Conservation (phyloP, 495 filamentous ascomycete genomes). For the Neurospora sp. region DNA sequence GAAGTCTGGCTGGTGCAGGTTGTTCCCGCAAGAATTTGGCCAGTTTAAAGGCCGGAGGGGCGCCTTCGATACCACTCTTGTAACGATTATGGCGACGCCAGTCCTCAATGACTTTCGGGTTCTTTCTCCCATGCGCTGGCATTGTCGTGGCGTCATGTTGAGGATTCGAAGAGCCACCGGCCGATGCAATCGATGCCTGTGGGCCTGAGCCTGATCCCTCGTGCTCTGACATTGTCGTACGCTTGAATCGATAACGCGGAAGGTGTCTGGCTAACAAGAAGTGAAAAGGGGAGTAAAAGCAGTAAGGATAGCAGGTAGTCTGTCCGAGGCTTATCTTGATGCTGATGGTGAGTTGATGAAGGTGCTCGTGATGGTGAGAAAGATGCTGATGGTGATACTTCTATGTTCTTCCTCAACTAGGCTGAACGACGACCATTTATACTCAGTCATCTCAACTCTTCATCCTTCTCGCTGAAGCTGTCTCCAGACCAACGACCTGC, state of each 20-base stretch:
- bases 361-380: background rate
- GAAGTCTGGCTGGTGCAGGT: too few species aligned
- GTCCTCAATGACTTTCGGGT: too few species aligned
- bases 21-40: too few species aligned
- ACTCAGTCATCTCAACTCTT: background rate
- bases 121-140: background rate
- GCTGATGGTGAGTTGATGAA: background rate
- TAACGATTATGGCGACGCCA: too few species aligned
- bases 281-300: background rate
- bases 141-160: background rate
- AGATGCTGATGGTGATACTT: background rate
- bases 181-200: too few species aligned
- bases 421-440: background rate
- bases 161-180: too few species aligned
- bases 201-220: background rate
- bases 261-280: background rate
- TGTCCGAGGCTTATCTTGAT: background rate
- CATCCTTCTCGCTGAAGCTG: background rate
- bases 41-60: too few species aligned
- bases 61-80: too few species aligned
- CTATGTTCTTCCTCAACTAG: background rate
- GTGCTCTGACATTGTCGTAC: background rate
- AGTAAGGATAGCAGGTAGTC: background rate
- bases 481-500: background rate
- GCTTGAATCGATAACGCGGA: background rate